phyloP scores from a whole-genome alignment of 768 basidiomycete species.

The Panellus pusillus region DNA sequence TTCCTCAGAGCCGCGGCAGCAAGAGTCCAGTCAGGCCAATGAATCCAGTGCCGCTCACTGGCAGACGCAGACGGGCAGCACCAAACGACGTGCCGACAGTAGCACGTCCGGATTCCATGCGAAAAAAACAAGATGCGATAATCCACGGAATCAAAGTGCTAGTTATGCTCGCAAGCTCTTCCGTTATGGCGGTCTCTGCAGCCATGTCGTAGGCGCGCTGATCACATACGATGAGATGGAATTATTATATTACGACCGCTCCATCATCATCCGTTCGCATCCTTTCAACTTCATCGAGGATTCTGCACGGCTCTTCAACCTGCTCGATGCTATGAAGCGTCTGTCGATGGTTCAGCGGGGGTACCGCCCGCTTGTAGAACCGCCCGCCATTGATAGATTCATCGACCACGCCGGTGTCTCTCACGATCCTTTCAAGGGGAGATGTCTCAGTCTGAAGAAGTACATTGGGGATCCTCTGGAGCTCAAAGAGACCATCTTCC shows the following conservation, averaged over 20 bases:
- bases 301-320: not conserved
- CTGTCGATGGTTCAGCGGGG: too few species aligned
- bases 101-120: too few species aligned
- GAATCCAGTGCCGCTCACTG: too few species aligned
- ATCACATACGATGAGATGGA: conserved; percentile 21
- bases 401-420: not conserved
- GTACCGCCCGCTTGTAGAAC: too few species aligned
- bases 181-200: conserved; percentile 24
- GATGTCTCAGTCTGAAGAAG: too few species aligned
- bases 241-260: conserved; percentile 22
- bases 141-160: conserved; percentile 19
- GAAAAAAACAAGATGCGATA: too few species aligned
- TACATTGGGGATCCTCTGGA: not conserved
- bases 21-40: too few species aligned
- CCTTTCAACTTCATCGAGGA: conserved; percentile 12
- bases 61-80: too few species aligned
- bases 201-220: conserved; percentile 21
- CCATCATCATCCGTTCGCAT: conserved; percentile 19
- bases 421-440: not conserved
- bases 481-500: conserved; percentile 1
- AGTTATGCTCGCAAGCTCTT: conserved; percentile 28
- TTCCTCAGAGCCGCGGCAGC: too few species aligned
- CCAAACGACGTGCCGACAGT: too few species aligned
- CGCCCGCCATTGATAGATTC: too few species aligned
- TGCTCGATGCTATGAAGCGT: too few species aligned